Evolutionary conservation across 352 stramenopile genomes (phyloP), one percentile per base, ranked within the genome.

Genomic region (Globisporangium emineosum): DNA sequence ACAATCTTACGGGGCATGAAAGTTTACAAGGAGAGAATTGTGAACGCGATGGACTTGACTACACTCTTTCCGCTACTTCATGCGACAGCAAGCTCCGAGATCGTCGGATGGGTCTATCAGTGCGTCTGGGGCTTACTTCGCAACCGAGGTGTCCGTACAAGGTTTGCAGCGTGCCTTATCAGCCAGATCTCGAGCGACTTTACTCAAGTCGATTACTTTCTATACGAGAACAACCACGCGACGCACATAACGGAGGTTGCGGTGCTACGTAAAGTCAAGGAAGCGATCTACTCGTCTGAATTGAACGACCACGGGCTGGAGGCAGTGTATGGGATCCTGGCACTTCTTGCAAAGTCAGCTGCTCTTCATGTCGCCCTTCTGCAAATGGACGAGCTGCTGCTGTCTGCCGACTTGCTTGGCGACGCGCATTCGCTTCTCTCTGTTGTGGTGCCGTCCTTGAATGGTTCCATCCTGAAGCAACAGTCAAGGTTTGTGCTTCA

Each of bases 251-350:
- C 30, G 3, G 53, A 59, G 32, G 12, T 19, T 32, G 29, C 30
- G n/a, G n/a, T 59, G 32, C 9, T 59, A 6, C 53, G n/a, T 4
- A 27, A 35, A 13, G n/a, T 45, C 21, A 42, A 49, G n/a, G 19
- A 45, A 7, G 30, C 19, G 29, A 42, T 42, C 19, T 9, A 12
- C 17, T 59, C 53, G 17, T n/a, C 19, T 23, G 32, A 21, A 9
- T 19, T 59, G 32, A 15, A 23, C 53, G 33, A 45, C 53, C 23
- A 10, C 21, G 53, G 53, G 2, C 23, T 25, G 30, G 53, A 59
- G n/a, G 53, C 53, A 47, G 53, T 32, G 9, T 59, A 25, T 19
- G 53, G 53, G n/a, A 59, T 59, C 30, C 23, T 59, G 17, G 53
- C 30, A 5, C n/a, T 59, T 23, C 53, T 59, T 6, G 30, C 53